Percentiles rank a stretch among this genome's conserved stretches.
Evolutionary conservation across 2,329 filamentous ascomycete species (phyloP).

Genomic region (Hypocrella siamensis): DNA sequence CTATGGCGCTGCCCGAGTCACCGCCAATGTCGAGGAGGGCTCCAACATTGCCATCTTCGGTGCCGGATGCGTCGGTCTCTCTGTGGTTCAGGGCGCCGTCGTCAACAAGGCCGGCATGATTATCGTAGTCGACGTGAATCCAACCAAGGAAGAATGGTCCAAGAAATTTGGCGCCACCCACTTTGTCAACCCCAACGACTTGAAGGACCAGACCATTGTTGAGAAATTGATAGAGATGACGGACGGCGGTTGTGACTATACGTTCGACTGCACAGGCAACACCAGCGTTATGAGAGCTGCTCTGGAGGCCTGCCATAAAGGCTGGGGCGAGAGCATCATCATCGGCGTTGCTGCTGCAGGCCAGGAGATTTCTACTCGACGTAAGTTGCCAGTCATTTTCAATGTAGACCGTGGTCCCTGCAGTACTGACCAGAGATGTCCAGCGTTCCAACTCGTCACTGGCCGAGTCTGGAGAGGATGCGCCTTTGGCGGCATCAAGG

Average conservation of each 20-base stretch:
- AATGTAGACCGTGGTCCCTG: too few species aligned
- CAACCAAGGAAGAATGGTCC: constrained; percentile 78
- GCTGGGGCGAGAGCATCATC: constrained; percentile 95
- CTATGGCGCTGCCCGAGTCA: constrained; percentile 89
- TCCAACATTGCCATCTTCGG: constrained; percentile 87
- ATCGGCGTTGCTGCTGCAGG: constrained; percentile 95
- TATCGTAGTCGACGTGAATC: constrained; percentile 65
- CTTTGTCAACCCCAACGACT: constrained; percentile 84
- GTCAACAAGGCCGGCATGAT: constrained; percentile 67
- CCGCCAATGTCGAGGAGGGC: constrained; percentile 80
- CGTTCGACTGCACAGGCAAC: constrained; percentile 97
- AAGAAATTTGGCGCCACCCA: constrained; percentile 92
- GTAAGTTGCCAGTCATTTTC: too few species aligned
- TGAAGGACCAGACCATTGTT: constrained; percentile 66
- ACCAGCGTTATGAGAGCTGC: constrained; percentile 91
- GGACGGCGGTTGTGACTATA: constrained; percentile 95
- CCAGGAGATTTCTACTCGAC: constrained; percentile 86
- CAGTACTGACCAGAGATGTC: too few species aligned
- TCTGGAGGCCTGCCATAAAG: constrained; percentile 97
- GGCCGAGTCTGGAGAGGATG: constrained; percentile 96
- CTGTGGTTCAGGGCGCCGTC: constrained; percentile 85
- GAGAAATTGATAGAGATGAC: constrained; percentile 95
- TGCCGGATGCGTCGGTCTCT: constrained; percentile 88
- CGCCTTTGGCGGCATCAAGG: constrained; percentile 96
- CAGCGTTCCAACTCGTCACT: constrained; percentile 96